Evolutionary conservation across 2,329 filamentous ascomycete species (phyloP), one percentile per base, ranked within the genome.

Genomic region (Pyrenophora seminiperda): DNA sequence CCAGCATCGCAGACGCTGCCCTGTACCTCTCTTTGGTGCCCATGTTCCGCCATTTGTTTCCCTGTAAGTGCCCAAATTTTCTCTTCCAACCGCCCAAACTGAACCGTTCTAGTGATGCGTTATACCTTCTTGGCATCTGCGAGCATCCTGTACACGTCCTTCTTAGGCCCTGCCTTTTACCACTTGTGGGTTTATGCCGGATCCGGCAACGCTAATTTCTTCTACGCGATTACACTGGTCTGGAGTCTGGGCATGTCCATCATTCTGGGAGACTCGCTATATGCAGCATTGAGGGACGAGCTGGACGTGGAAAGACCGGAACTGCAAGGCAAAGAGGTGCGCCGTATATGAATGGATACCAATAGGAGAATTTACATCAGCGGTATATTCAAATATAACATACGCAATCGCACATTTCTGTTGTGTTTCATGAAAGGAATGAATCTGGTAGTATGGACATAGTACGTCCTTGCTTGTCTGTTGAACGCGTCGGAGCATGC

Each of bases 161-260:
- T 96, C 55, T 81, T 99, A 0, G 94, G 94, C 0, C 94, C 94
- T 1, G 91, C 92, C 0, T 99, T 99, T 71, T 96, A 97, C 72
- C 87, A 99, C 70, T 79, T 99, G 4, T 99, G 94, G 94, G 93
- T 99, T 50, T 99, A 97, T 68, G 94, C 94, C 2, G 94, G 94
- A 41, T 96, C 91, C 48, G 94, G 94, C 20, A 99, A 99, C 66
- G 94, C 94, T 51, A 99, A 99, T 72, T 99, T 99, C 77, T 99
- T 99, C 77, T 99, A 99, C 70, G 94, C 94, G 59, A 97, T 99
- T 65, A 99, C 94, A 0, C 77, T 99, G n/a, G 94, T 99, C 0
- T 99, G 94, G 94, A 96, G 91, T 68, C 73, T 99, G 18, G 94
- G 91, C 0, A 81, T 96, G 61, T 92, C 91, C 30, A 80, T 99